phyloP scores from a whole-genome alignment of 176 grass and related monocot species.

The Chrysopogon serrulatus region DNA sequence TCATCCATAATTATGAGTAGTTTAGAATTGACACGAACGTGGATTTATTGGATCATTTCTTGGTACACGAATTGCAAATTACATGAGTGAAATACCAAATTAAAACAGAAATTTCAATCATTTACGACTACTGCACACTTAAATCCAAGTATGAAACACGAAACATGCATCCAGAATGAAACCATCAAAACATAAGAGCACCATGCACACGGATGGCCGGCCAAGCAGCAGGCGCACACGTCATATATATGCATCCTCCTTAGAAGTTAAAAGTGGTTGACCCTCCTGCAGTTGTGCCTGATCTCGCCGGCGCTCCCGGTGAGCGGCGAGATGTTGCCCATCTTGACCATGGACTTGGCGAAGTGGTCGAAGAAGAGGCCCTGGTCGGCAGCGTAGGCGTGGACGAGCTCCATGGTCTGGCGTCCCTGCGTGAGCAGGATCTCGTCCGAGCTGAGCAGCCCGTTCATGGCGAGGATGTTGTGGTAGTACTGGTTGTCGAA shows the following conservation, averaged over 20 bases:
- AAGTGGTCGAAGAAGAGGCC: slow-evolving; percentile 57
- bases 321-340: slow-evolving; percentile 64
- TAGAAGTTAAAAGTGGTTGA: slow-evolving; percentile 28
- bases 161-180: not conserved
- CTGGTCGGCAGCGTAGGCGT: slow-evolving; percentile 41
- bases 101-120: not conserved
- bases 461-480: slow-evolving; percentile 46
- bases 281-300: slow-evolving; percentile 61
- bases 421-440: slow-evolving; percentile 54
- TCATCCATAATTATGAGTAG: not conserved
- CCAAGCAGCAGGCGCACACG: not conserved
- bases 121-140: not conserved
- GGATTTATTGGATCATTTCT: slow-evolving; percentile 34
- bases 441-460: slow-evolving; percentile 72
- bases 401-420: slow-evolving; percentile 48
- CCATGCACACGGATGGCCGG: not conserved
- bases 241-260: no score
- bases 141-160: not conserved
- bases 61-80: slow-evolving; percentile 20
- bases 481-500: slow-evolving; percentile 74
- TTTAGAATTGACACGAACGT: not conserved
- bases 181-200: not conserved
- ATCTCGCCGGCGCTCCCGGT: slow-evolving; percentile 52
- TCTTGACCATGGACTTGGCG: slow-evolving; percentile 71
- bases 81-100: not conserved